A percentile compares a stretch with the other conserved stretches of the same genome.
Conservation (phyloP, 129 eudicot genomes). For the Flaveria trinervia region DNA sequence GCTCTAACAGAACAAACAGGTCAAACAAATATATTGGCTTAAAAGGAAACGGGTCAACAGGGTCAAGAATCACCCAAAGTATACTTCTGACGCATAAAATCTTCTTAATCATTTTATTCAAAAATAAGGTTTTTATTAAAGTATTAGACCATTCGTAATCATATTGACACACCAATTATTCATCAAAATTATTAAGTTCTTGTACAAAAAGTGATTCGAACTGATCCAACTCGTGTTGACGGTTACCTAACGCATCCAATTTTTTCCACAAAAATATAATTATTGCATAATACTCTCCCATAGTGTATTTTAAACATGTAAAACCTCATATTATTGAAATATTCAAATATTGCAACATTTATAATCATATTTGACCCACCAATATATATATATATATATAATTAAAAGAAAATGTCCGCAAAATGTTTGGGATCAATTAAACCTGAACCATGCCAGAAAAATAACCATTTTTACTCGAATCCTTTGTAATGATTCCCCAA, state of each 20-base stretch:
- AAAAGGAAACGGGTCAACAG: neutral
- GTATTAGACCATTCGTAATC: neutral
- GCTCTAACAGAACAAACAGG: too few relatives aligned
- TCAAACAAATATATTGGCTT: neutral
- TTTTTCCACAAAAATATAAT: neutral
- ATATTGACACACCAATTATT: neutral
- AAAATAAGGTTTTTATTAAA: neutral
- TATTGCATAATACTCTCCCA: neutral
- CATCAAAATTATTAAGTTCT: neutral
- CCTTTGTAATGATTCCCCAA: neutral
- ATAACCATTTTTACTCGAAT: neutral
- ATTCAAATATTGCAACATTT: neutral
- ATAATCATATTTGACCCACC: neutral
- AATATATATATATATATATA: neutral
- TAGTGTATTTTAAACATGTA: neutral
- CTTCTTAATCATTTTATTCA: constrained; percentile 3
- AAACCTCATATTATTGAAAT: neutral
- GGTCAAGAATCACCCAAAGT: neutral
- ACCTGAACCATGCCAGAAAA: neutral
- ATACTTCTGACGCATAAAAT: neutral
- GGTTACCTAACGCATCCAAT: neutral
- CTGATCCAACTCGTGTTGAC: neutral
- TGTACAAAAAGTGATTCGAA: neutral
- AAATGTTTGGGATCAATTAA: neutral
- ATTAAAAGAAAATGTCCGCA: neutral